These are phyloP conservation scores for Gnomoniopsis smithogilvyi DNA, from an alignment of 2,329 filamentous ascomycete genomes.

Conservation along the genomic window DNA sequence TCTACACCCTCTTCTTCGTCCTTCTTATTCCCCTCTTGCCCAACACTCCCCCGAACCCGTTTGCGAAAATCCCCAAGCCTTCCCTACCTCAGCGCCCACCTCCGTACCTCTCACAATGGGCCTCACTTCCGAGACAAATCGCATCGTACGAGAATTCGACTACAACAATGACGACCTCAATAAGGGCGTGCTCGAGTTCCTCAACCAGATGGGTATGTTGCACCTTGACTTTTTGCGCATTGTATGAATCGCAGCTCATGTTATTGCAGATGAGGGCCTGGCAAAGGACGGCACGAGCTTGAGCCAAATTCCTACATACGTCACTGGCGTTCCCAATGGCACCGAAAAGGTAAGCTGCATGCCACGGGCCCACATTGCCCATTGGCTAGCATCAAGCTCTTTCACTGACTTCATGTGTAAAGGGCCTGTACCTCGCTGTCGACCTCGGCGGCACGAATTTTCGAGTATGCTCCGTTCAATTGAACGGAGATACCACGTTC, in stretches of 20 bases:
- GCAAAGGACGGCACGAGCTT: slow-evolving; percentile 73
- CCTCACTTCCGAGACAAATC: slow-evolving; percentile 68
- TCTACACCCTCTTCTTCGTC: slow-evolving; percentile 28
- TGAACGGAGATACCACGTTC: slow-evolving; percentile 94
- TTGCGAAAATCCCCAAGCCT: slow-evolving; percentile 54
- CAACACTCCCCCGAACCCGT: slow-evolving; percentile 40
- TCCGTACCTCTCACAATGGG: slow-evolving; percentile 59
- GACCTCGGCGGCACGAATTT: slow-evolving; percentile 99
- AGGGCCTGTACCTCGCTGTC: slow-evolving; percentile 94
- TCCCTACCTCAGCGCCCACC: slow-evolving; percentile 50
- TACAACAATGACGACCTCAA: slow-evolving; percentile 76
- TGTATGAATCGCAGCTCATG: slow-evolving; percentile 11
- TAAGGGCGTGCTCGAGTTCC: slow-evolving; percentile 78
- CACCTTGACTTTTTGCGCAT: background rate
- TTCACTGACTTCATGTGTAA: slow-evolving; percentile 8
- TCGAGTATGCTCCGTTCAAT: slow-evolving; percentile 89
- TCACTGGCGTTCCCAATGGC: slow-evolving; percentile 92
- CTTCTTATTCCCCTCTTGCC: slow-evolving; percentile 41
- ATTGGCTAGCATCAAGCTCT: background rate
- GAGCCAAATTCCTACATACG: slow-evolving; percentile 96
- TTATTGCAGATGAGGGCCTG: slow-evolving; percentile 69
- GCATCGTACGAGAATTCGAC: slow-evolving; percentile 81
- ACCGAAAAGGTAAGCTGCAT: slow-evolving; percentile 78
- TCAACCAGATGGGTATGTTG: slow-evolving; percentile 71
- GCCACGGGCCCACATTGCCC: background rate